Base-by-base conservation (phyloP, 2,329 filamentous ascomycete species). In the Emmonsiellopsis sp. region DNA sequence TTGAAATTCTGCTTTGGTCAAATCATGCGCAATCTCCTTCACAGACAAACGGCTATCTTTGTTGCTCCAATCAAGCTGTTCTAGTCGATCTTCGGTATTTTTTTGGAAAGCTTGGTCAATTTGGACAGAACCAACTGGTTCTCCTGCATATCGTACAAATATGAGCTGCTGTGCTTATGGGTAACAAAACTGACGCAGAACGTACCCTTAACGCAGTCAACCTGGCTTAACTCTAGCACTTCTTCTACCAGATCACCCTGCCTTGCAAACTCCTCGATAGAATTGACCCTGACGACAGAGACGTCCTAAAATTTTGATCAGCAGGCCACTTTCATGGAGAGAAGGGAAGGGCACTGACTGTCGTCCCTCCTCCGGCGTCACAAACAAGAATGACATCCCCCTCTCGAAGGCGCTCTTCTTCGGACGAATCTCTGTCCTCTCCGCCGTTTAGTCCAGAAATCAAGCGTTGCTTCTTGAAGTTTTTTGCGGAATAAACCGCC, bases 341-440 rank as follows among this genome's bases (percentile, higher is more conserved):
- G 26, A 20, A 16, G 7, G 38, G 38, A n/a, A 34, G 10, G 40
- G 40, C 7, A 10, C 50, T 45, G 9, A 52, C 50, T 9, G 50
- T 52, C 20, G 50, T 52, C 30, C 50, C 50, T 11, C 50, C 50
- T 52, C 50, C 50, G 13, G 50, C 30, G 46, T 52, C 50, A 13
- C 50, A 52, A 37, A 52, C 41, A 46, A 52, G 50, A 30, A 52
- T 44, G 5, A 47, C 34, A 13, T 46, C 15, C 5, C 43, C 50
- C 16, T 34, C 11, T 42, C 9, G 31, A 32, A 51, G 7, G 15
- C 31, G 26, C 49, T 42, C 32, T 20, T 34, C 38, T 42, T 13
- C 26, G 11, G 9, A 16, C 5, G 13, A 35, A 3, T 3, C 16
- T 11, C 6, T 51, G 8, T 26, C 26, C 38, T 9, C 49, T 51